These are phyloP conservation scores for Cryptosporidium viatorum DNA, from an alignment of 169 alveolate species.

Conservation along the genomic window DNA sequence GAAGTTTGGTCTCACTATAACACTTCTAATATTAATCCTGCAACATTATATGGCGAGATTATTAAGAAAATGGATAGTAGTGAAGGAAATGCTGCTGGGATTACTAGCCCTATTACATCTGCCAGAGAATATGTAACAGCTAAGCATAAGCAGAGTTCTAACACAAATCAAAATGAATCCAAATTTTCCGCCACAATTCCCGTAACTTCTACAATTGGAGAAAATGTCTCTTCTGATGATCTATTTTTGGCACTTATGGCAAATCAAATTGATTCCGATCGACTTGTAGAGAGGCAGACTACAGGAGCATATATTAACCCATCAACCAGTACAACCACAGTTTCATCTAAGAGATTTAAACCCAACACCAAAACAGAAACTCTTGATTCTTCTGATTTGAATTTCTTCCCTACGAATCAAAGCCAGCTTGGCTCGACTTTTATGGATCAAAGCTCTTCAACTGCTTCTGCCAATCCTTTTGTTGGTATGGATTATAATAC, in stretches of 20 bases:
- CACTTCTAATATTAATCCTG: slow-evolving; percentile 71
- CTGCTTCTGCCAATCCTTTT: slow-evolving; percentile 19
- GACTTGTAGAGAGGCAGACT: slow-evolving; percentile 61
- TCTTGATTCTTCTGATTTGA: slow-evolving; percentile 56
- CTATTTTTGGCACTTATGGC: slow-evolving; percentile 41
- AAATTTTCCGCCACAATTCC: slow-evolving; percentile 13
- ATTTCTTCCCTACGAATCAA: neutral
- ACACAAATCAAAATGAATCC: slow-evolving; percentile 13
- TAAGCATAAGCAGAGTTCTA: slow-evolving; percentile 31
- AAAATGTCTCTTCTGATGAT: slow-evolving; percentile 61
- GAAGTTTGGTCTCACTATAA: slow-evolving; percentile 75
- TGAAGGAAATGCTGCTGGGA: slow-evolving; percentile 12
- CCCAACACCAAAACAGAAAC: slow-evolving; percentile 65
- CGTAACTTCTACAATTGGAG: slow-evolving; percentile 1
- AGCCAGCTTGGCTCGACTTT: slow-evolving; percentile 23
- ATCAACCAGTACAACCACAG: slow-evolving; percentile 49
- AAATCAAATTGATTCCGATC: slow-evolving; percentile 53
- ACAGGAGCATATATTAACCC: slow-evolving; percentile 47
- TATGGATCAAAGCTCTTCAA: slow-evolving; percentile 31
- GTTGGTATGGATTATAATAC: slow-evolving; percentile 64
- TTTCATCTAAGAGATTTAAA: slow-evolving; percentile 59
- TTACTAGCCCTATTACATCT: slow-evolving; percentile 63
- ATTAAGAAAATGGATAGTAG: slow-evolving; percentile 66
- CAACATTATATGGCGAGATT: slow-evolving; percentile 69
- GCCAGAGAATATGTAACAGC: slow-evolving; percentile 70